Evolutionary conservation across 768 basidiomycete genomes (phyloP).

Genomic region (Serendipita sp.): DNA sequence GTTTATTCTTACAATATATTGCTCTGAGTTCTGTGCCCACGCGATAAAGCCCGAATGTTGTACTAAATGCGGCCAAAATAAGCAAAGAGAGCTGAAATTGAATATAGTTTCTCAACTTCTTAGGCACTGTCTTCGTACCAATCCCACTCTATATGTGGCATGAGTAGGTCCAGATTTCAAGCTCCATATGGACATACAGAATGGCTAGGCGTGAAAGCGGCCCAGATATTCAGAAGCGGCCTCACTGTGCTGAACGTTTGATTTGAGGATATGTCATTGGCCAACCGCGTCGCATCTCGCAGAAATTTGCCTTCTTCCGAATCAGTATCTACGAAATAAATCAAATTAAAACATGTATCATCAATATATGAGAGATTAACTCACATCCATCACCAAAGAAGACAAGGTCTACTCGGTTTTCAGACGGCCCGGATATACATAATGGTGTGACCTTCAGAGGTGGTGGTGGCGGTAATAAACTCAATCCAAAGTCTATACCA

Average conservation of each 20-base stretch:
- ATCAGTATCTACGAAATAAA: conserved; percentile 28
- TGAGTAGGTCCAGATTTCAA: not conserved
- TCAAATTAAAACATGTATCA: not conserved
- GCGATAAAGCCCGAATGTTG: conserved; percentile 59
- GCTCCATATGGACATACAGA: conserved; percentile 29
- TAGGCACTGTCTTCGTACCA: conserved; percentile 48
- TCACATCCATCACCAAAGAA: conserved; percentile 69
- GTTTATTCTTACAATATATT: conserved; percentile 51
- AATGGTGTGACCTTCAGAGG: conserved; percentile 41
- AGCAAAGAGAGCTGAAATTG: not conserved
- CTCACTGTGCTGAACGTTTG: conserved; percentile 64
- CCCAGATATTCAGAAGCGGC: conserved; percentile 69
- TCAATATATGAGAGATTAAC: conserved; percentile 15
- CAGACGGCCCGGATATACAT: conserved; percentile 40
- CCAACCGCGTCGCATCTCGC: conserved; percentile 47
- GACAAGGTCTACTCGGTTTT: conserved; percentile 55
- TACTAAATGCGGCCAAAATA: conserved; percentile 25
- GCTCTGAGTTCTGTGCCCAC: conserved; percentile 62
- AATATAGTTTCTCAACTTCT: conserved; percentile 31
- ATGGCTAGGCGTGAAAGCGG: conserved; percentile 55
- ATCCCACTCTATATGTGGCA: conserved; percentile 43
- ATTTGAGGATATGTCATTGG: conserved; percentile 50
- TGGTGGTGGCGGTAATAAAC: conserved; percentile 18
- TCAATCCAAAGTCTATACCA: not conserved
- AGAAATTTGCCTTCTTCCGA: conserved; percentile 49